Base-by-base conservation (phyloP, 495 filamentous ascomycete genomes). In the Neurospora sublineolata region DNA sequence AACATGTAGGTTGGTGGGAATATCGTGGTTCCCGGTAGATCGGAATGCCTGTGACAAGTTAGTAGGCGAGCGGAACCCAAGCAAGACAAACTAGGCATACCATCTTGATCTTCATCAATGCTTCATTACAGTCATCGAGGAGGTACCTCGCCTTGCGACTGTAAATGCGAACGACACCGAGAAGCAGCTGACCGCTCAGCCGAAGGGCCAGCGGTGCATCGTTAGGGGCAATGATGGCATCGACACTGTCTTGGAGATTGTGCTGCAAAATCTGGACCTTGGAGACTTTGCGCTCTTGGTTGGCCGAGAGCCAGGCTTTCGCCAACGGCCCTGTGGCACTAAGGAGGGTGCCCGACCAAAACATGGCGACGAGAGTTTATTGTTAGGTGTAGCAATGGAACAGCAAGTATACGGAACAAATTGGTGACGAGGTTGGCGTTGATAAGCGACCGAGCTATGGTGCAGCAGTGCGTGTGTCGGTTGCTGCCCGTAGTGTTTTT, bases 61-160 rank as follows among this genome's bases (percentile, higher is more conserved):
- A 86, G 78, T 72, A 73, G 74, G 44, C n/a, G 68, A 68, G 44
- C 33, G 68, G 16, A 36, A 30, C 10, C 27, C 33, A 12, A 7
- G 10, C 14, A 9, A 3, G 4, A 16, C 3, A 67, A 69, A 4
- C 36, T 12, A 23, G 37, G 27, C 36, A 52, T 86, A 97, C 94
- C 94, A 97, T 95, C 79, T 97, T 97, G 76, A 99, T 97, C 82
- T 97, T 97, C 85, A 95, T 89, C 71, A 98, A 83, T 36, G 95
- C 94, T 82, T 99, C 95, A 77, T 94, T 97, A 84, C 95, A 99
- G 79, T 99, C 95, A 78, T 98, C 95, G 44, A 97, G 83, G 16
- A 99, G 84, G 79, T 99, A 99, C 73, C 94, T 91, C 77, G 95
- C 93, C 82, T 99, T 99, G 72, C 96, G 87, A 78, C 93, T 97